Evolutionary conservation across 1,284 basidiomycete species (phyloP), one percentile per base, ranked within the genome.

Genomic region (Ganoderma lucidum): DNA sequence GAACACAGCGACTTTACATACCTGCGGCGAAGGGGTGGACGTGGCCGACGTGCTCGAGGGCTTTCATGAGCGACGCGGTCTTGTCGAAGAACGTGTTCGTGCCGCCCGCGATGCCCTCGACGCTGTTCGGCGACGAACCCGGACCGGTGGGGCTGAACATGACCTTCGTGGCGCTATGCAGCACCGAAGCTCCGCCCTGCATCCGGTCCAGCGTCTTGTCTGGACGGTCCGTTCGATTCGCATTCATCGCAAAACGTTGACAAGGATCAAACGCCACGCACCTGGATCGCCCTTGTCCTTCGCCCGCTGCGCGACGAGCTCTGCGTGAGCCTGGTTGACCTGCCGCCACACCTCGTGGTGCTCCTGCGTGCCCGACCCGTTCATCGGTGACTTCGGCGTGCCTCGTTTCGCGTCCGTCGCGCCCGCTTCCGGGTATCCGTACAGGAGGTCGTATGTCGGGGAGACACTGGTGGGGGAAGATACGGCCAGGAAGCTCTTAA

Each of bases 21-120:
- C 72, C 23, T 55, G 76, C 78, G 70, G 28, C 74, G 55, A 77
- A 73, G 1, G 77, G 77, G 67, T 79, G 78, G 6, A 80, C 64
- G 23, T 70, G 61, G 15, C 71, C 74, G 14, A 80, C 69, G 9
- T 74, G 75, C 17, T 78, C 75, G 17, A 79, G 69, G 1, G 71
- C 71, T 9, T 72, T 75, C 70, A 79, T 70, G 48, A 79, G 68
- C 62, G 12, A n/a, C 19, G 59, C 58, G 5, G 51, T 65, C 6
- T 62, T 64, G 51, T 68, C 67, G 59, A 65, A 62, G 63, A 68
- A 68, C 62, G 56, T 35, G n/a, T 48, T 64, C 10, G 62, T 68
- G 56, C 53, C 55, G 45, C 32, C 61, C 19, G 62, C 23, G 35
- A 68, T 64, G 37, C 56, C 56, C 17, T 68, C 62, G 10, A 59